Evolutionary conservation across 352 stramenopile genomes (phyloP), one percentile per base, ranked within the genome.

Genomic region (Globisporangium irregulare): DNA sequence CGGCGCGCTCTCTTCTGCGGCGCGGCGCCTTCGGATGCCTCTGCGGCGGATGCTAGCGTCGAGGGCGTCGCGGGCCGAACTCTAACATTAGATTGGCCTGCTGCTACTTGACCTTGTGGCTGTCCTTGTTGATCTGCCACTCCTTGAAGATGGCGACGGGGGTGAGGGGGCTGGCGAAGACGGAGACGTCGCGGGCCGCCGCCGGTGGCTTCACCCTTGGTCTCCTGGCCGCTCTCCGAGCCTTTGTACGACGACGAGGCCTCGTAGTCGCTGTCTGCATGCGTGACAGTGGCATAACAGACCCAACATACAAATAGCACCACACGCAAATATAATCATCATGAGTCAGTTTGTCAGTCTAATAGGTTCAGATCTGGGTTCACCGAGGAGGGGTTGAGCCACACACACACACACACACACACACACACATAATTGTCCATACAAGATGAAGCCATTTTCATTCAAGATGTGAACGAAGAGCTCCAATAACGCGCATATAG

Each of bases 181-280:
- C 36, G 36, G 20, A 48, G 24, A 41, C 54, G 38, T 27, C 7
- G 29, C 20, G 14, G 38, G 22, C 9, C 29, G 12, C 12, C 24
- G 32, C 9, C 27, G 12, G 38, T 14, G 20, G n/a, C 36, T 9
- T 50, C 62, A 3, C 71, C 60, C 12, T 38, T 64, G 25, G 27
- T n/a, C n/a, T 60, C 53, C 29, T 59, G 29, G 9, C 22, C 48
- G 24, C 22, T 71, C 57, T 62, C 27, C n/a, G 51, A 59, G 43
- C 18, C 43, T 64, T 24, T 64, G 51, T 24, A 54, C 5, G 53
- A 68, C 54, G 62, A 51, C 14, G 62, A 60, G 9, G 38, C 62
- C 55, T 70, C 65, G 27, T 70, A 65, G 58, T 70, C 65, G 58
- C 65, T 70, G 25, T 70, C 65, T 70, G 20, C 32, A 22, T 10